A percentile compares a stretch with the other conserved stretches of the same genome.
These are phyloP conservation scores for Podospora fimiseda DNA, from an alignment of 495 filamentous ascomycete genomes.

Conservation along the genomic window DNA sequence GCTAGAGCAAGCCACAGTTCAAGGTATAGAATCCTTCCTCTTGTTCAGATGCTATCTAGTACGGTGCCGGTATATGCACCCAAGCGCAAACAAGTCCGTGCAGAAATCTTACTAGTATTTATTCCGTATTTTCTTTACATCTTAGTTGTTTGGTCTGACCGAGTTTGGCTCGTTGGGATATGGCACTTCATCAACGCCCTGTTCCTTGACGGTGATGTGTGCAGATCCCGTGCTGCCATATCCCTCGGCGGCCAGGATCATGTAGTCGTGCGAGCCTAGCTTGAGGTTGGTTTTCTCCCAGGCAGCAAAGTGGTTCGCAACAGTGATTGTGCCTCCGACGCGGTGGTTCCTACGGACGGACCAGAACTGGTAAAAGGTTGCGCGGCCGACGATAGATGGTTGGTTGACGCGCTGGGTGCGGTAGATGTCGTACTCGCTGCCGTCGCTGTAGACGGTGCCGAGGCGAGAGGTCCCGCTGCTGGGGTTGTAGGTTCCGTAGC, in stretches of 20 bases:
- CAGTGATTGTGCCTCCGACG: slow-evolving; percentile 36
- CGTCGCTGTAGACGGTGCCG: slow-evolving; percentile 50
- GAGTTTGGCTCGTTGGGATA: slow-evolving; percentile 18
- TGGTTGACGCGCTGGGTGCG: slow-evolving; percentile 45
- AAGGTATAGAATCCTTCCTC: no score
- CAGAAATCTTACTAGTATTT: not conserved
- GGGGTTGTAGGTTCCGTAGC: slow-evolving; percentile 37
- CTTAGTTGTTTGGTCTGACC: slow-evolving; percentile 15
- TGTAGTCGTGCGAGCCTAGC: slow-evolving; percentile 48
- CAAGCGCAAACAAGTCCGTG: no score
- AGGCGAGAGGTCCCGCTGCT: slow-evolving; percentile 47
- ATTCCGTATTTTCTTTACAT: not conserved
- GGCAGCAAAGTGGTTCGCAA: slow-evolving; percentile 53
- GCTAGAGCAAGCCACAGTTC: no score
- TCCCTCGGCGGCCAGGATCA: slow-evolving; percentile 52
- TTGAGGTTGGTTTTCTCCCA: slow-evolving; percentile 46
- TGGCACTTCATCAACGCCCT: slow-evolving; percentile 13
- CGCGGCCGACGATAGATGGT: slow-evolving; percentile 50
- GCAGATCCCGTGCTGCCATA: slow-evolving; percentile 24
- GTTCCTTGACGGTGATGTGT: slow-evolving; percentile 17
- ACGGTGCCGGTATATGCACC: no score
- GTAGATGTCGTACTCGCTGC: slow-evolving; percentile 53
- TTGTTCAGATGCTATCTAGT: no score
- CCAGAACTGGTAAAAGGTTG: slow-evolving; percentile 57
- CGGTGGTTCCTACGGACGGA: slow-evolving; percentile 43